A percentile compares a stretch with the other conserved stretches of the same genome.
Conservation (phyloP, 164 flowering plant species). For the Santalum album region DNA sequence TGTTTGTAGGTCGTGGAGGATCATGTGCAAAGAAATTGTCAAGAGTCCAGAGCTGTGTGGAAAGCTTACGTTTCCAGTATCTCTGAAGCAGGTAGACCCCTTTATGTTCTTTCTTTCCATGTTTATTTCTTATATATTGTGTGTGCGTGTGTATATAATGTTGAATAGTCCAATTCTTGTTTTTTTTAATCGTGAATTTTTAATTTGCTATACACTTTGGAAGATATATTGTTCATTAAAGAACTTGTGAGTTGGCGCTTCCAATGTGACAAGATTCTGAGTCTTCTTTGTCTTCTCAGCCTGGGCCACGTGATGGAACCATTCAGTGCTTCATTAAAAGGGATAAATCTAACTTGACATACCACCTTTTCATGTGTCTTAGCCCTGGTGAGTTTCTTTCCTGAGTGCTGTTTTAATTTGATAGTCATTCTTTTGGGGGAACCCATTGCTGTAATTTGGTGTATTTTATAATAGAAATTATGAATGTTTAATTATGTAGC, state of each 20-base stretch:
- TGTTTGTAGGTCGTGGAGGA: conserved; percentile 33
- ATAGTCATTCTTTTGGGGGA: no score
- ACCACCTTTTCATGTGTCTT: conserved; percentile 27
- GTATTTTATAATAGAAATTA: no score
- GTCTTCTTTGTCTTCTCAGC: conserved; percentile 16
- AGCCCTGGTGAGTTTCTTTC: conserved; percentile 21
- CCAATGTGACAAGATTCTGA: neutral
- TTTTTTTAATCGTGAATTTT: neutral
- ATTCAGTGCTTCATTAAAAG: conserved; percentile 30
- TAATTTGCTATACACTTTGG: neutral
- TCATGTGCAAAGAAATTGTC: conserved; percentile 31
- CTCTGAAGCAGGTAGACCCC: conserved; percentile 24
- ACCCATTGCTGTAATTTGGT: no score
- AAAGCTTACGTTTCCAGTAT: conserved; percentile 28
- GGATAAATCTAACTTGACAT: conserved; percentile 23
- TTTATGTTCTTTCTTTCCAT: neutral
- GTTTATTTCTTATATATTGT: neutral
- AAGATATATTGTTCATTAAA: neutral
- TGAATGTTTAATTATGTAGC: no score
- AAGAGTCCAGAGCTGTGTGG: conserved; percentile 27
- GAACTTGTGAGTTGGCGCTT: neutral
- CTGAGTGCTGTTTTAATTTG: no score
- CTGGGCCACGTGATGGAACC: conserved; percentile 28
- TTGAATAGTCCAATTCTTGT: neutral
- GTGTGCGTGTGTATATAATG: neutral